Evolutionary conservation across 2,329 filamentous ascomycete species (phyloP).

Genomic region (Ophiosphaerella herpotricha): DNA sequence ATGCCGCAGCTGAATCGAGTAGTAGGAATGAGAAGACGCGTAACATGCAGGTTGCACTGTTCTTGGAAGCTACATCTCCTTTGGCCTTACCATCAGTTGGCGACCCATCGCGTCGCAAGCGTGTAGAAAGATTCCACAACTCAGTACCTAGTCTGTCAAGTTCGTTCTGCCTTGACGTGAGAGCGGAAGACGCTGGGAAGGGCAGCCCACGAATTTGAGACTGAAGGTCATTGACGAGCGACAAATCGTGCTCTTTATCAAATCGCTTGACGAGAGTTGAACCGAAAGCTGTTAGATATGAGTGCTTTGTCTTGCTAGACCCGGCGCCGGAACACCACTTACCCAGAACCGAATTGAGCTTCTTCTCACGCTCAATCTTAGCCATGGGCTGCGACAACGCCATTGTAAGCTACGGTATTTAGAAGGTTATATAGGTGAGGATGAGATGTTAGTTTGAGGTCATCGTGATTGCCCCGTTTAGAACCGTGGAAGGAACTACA

Average conservation of each 20-base stretch:
- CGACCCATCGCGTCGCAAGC: conserved; percentile 44
- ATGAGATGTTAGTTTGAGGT: background rate
- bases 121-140: conserved; percentile 71
- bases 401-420: conserved; percentile 21
- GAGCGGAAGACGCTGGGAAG: conserved; percentile 25
- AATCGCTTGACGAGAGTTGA: conserved; percentile 31
- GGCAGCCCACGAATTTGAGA: conserved; percentile 50
- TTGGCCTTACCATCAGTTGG: conserved; percentile 35
- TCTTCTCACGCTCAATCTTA: conserved; percentile 43
- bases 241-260: conserved; percentile 16
- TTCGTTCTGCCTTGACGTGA: conserved; percentile 48
- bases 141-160: conserved; percentile 62
- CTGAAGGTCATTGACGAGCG: conserved; percentile 43
- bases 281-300: conserved; percentile 39
- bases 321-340: conserved; percentile 14
- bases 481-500: conserved; percentile 3
- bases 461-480: background rate
- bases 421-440: background rate
- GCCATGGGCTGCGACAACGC: conserved; percentile 23
- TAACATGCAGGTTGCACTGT: conserved; percentile 38
- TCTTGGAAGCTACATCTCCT: conserved; percentile 25
- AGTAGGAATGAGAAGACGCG: conserved; percentile 69
- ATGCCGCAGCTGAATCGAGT: conserved; percentile 56
- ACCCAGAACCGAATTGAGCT: conserved; percentile 40
- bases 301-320: conserved; percentile 1